Evolutionary conservation across 2,329 filamentous ascomycete genomes (phyloP).

Genomic region (Aspergillus intermedius): DNA sequence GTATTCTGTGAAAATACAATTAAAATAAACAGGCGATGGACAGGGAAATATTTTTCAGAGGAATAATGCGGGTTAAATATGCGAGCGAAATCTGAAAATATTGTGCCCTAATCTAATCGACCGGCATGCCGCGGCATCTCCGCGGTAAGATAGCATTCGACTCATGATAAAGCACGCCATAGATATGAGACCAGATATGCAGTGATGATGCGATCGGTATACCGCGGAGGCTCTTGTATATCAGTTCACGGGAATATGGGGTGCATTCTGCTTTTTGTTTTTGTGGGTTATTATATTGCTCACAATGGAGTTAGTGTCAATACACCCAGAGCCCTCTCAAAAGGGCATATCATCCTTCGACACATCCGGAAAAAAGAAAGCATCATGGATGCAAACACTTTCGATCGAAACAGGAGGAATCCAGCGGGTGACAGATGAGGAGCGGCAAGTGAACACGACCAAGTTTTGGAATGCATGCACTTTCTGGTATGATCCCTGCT

Average conservation of each 20-base stretch:
- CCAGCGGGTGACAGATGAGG: slow-evolving; percentile 16
- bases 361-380: background rate
- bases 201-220: slow-evolving; percentile 12
- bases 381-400: slow-evolving; percentile 12
- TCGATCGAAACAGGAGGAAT: slow-evolving; percentile 19
- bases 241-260: background rate
- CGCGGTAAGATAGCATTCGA: slow-evolving; percentile 13
- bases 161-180: slow-evolving; percentile 2
- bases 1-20: background rate
- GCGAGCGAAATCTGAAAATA: background rate
- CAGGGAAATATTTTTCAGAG: background rate
- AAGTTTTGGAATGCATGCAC: slow-evolving; percentile 21
- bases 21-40: background rate
- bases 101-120: slow-evolving; percentile 1
- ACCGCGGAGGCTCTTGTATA: background rate
- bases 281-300: background rate
- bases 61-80: background rate
- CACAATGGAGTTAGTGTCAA: background rate
- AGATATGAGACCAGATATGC: slow-evolving; percentile 15
- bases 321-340: background rate
- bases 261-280: background rate
- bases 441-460: slow-evolving; percentile 16
- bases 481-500: slow-evolving; percentile 2
- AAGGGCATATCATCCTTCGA: background rate
- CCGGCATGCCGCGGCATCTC: slow-evolving; percentile 20